Percentiles rank a stretch among this genome's conserved stretches.
Evolutionary conservation across 345 rosid species (phyloP).

Genomic region (Linum lewisii): DNA sequence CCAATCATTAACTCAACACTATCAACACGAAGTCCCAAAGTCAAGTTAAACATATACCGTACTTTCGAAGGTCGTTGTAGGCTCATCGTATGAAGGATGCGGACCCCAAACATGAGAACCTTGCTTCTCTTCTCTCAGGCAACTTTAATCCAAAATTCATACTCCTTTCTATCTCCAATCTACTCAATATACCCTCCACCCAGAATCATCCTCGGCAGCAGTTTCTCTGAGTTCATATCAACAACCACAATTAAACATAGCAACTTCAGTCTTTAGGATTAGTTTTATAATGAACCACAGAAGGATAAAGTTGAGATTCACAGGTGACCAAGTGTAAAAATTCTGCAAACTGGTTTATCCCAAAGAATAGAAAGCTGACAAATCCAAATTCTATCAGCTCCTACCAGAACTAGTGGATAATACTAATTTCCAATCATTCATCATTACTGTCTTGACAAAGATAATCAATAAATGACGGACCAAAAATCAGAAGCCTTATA

Average conservation of each 20-base stretch:
- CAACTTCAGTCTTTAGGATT: not conserved
- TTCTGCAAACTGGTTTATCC: not conserved
- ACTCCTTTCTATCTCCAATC: conserved; percentile 82
- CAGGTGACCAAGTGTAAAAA: not conserved
- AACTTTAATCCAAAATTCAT: conserved; percentile 47
- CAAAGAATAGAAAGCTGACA: conserved; percentile 1
- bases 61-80: conserved; percentile 23
- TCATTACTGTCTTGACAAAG: conserved; percentile 1
- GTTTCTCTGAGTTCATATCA: conserved; percentile 42
- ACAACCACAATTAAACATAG: not conserved
- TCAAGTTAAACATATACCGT: conserved; percentile 37
- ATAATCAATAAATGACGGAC: conserved; percentile 4
- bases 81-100: conserved; percentile 24
- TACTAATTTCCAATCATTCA: too few relatives aligned
- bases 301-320: not conserved
- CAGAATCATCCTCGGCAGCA: conserved; percentile 34
- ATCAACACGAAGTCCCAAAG: not conserved
- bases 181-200: conserved; percentile 76
- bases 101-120: conserved; percentile 16
- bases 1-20: too few relatives aligned
- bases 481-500: conserved; percentile 40
- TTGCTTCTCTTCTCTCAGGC: conserved; percentile 35
- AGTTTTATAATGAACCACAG: not conserved
- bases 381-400: not conserved
- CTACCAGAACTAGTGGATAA: too few relatives aligned